Conservation (phyloP, 768 basidiomycete genomes). For the Lentinula edodes region DNA sequence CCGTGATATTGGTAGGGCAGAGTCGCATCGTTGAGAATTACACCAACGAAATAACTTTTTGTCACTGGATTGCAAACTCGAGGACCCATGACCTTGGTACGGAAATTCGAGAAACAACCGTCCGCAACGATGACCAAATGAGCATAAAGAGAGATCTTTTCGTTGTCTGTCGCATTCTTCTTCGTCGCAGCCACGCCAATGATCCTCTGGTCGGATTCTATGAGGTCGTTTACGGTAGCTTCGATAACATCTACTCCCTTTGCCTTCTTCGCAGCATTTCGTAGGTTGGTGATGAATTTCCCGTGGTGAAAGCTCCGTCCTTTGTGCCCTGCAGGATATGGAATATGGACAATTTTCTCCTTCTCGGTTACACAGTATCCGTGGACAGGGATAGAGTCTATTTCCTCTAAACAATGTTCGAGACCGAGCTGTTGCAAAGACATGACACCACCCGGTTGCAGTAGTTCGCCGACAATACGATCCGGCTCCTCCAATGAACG, state of each 20-base stretch:
- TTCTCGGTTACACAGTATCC: constrained; percentile 82
- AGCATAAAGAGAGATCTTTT: constrained; percentile 50
- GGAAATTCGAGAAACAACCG: constrained; percentile 93
- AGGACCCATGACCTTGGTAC: constrained; percentile 55
- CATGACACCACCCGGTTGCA: constrained; percentile 88
- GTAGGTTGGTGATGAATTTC: constrained; percentile 74
- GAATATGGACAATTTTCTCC: constrained; percentile 75
- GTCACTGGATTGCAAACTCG: constrained; percentile 45
- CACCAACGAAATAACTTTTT: constrained; percentile 80
- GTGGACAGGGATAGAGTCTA: constrained; percentile 75
- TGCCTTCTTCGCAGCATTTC: constrained; percentile 57
- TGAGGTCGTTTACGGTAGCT: constrained; percentile 73
- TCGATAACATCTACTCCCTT: constrained; percentile 76
- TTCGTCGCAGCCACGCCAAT: constrained; percentile 44
- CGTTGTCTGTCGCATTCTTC: constrained; percentile 19
- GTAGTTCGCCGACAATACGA: constrained; percentile 93
- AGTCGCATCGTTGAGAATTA: constrained; percentile 69
- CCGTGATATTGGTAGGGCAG: constrained; percentile 76
- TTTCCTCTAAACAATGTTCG: constrained; percentile 70
- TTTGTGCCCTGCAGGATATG: constrained; percentile 69
- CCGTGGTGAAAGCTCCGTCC: constrained; percentile 95
- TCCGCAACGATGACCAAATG: constrained; percentile 87
- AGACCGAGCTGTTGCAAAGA: constrained; percentile 78
- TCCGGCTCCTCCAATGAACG: constrained; percentile 90
- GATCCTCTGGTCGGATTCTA: constrained; percentile 48